Evolutionary conservation across 148 eudicot species (phyloP).

Genomic region (Linanthus parryae): DNA sequence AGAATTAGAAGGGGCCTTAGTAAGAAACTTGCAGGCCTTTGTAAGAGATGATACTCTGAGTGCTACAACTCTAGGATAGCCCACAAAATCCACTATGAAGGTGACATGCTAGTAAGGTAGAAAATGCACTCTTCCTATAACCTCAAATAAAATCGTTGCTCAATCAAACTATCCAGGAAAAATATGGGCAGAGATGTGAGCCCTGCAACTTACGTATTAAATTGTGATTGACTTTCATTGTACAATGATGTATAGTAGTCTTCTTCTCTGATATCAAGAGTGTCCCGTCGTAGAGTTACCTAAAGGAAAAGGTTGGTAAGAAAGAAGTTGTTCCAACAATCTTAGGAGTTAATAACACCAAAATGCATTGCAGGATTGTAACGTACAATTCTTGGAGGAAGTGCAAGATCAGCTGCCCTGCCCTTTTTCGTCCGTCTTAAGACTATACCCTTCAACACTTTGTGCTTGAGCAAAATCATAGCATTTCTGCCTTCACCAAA

Average conservation of each 20-base stretch:
- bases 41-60: too few species aligned
- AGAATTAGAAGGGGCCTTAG: too few species aligned
- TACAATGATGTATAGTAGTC: conserved; percentile 82
- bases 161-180: neutral
- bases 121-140: too few species aligned
- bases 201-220: conserved; percentile 31
- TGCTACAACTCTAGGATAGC: too few species aligned
- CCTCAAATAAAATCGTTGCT: neutral
- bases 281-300: conserved; percentile 72
- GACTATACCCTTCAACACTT: conserved; percentile 58
- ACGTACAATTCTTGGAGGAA: conserved; percentile 87
- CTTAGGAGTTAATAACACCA: neutral
- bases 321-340: neutral
- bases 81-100: too few species aligned
- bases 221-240: conserved; percentile 73
- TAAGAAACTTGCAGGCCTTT: too few species aligned
- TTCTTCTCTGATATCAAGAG: conserved; percentile 74
- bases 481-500: conserved; percentile 45
- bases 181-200: neutral
- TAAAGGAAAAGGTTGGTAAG: conserved; percentile 7
- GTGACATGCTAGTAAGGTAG: too few species aligned
- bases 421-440: conserved; percentile 88
- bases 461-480: conserved; percentile 77
- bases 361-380: neutral
- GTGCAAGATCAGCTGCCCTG: conserved; percentile 94